phyloP scores from a whole-genome alignment of 768 basidiomycete genomes.

The Rhodotorula kratochvilovae region DNA sequence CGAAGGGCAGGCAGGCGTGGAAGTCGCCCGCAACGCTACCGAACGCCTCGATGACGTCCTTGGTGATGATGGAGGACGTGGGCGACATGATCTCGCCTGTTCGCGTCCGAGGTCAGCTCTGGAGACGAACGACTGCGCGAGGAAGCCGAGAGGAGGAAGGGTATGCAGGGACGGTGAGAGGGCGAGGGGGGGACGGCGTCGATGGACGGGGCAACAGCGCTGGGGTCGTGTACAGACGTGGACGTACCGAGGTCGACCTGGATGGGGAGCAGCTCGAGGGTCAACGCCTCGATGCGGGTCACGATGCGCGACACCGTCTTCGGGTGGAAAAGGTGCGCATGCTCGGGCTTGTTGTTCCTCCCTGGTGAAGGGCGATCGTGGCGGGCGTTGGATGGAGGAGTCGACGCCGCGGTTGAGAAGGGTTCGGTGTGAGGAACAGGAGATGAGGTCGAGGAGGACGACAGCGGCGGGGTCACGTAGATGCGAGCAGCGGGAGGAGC shows the following conservation, averaged over 20 bases:
- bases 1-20: conserved; percentile 39
- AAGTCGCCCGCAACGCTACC: conserved; percentile 39
- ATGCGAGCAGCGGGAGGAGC: no score
- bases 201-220: no score
- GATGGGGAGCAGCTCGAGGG: conserved; percentile 41
- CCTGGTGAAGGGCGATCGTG: background rate
- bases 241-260: conserved; percentile 36
- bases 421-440: no score
- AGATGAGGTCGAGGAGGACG: no score
- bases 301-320: conserved; percentile 22
- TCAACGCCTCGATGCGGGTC: conserved; percentile 35
- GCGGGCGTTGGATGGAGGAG: no score
- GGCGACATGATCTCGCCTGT: conserved; percentile 35
- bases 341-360: background rate
- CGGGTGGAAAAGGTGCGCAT: conserved; percentile 14
- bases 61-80: conserved; percentile 37
- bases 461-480: no score
- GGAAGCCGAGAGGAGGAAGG: no score
- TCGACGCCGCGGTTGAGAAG: background rate
- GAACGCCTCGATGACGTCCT: conserved; percentile 39
- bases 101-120: no score
- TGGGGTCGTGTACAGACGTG: no score
- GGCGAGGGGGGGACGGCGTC: background rate
- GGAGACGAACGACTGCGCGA: background rate
- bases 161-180: background rate